Conservation (phyloP, 202 grass and related monocot species). For the Elaeis oleifera region DNA sequence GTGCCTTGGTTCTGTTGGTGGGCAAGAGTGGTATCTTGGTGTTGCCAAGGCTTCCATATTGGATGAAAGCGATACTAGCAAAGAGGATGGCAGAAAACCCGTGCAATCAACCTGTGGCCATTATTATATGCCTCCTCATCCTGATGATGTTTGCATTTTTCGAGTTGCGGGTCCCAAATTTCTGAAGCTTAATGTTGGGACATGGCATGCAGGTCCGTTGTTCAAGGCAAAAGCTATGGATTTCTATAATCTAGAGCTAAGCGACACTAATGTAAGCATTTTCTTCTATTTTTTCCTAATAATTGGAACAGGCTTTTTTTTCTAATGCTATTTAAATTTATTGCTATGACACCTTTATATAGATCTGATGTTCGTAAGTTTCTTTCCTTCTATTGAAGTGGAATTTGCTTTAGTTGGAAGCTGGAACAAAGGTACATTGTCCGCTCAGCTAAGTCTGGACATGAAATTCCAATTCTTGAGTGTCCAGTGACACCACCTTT, state of each 20-base stretch:
- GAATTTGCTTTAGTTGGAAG: too few species aligned
- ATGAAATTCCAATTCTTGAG: too few species aligned
- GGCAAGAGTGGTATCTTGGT: slow-evolving; percentile 78
- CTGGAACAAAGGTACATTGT: too few species aligned
- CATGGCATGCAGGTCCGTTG: slow-evolving; percentile 89
- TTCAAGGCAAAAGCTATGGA: slow-evolving; percentile 66
- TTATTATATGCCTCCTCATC: slow-evolving; percentile 56
- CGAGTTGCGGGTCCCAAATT: slow-evolving; percentile 73
- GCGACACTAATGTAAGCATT: slow-evolving; percentile 84
- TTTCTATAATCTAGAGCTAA: slow-evolving; percentile 97
- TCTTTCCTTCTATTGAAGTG: too few species aligned
- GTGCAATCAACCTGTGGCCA: slow-evolving; percentile 43
- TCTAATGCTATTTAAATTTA: neutral
- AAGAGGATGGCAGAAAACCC: slow-evolving; percentile 27
- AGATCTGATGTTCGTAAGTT: too few species aligned
- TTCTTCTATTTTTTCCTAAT: neutral
- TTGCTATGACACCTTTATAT: neutral
- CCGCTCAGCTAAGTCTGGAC: too few species aligned
- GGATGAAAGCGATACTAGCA: slow-evolving; percentile 26
- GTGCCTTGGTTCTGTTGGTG: slow-evolving; percentile 76
- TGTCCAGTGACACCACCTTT: too few species aligned
- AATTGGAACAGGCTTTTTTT: neutral
- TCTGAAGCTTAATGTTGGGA: slow-evolving; percentile 75
- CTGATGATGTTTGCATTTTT: slow-evolving; percentile 67
- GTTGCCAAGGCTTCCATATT: slow-evolving; percentile 68